Conservation (phyloP, 139 green algal species). For the Zygnema circumcarinatum region DNA sequence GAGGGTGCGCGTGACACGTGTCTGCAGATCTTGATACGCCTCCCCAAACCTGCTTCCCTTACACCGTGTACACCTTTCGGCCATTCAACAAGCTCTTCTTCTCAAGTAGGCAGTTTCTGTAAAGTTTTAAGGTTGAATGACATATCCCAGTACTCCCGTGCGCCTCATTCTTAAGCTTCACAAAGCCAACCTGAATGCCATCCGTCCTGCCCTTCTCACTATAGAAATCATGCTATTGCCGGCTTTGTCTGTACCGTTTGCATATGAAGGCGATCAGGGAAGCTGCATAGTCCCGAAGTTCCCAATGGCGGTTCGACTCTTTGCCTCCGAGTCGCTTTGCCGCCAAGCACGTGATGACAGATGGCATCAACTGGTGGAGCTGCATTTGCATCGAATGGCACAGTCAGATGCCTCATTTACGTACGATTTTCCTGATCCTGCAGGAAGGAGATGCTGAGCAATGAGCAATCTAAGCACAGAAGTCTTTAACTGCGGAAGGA, state of each 20-base stretch:
- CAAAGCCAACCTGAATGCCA: too few relatives aligned
- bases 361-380: conserved; percentile 84
- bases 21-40: conserved; percentile 72
- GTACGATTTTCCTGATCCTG: conserved; percentile 59
- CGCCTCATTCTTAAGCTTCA: too few relatives aligned
- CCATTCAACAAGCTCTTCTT: too few relatives aligned
- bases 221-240: too few relatives aligned
- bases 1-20: conserved; percentile 68
- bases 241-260: conserved; percentile 42
- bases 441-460: conserved; percentile 54
- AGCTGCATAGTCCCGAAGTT: conserved; percentile 69
- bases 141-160: too few relatives aligned
- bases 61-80: too few relatives aligned
- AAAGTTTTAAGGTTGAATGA: too few relatives aligned
- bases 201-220: too few relatives aligned
- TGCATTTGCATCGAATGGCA: too few relatives aligned
- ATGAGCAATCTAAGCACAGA: conserved; percentile 27
- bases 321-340: conserved; percentile 69
- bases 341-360: conserved; percentile 80
- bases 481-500: too few relatives aligned
- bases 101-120: too few relatives aligned
- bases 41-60: conserved; percentile 62
- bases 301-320: conserved; percentile 56
- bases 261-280: conserved; percentile 69
- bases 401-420: conserved; percentile 35